Conservation (phyloP, 2,329 filamentous ascomycete species). For the Talaromyces sp. region DNA sequence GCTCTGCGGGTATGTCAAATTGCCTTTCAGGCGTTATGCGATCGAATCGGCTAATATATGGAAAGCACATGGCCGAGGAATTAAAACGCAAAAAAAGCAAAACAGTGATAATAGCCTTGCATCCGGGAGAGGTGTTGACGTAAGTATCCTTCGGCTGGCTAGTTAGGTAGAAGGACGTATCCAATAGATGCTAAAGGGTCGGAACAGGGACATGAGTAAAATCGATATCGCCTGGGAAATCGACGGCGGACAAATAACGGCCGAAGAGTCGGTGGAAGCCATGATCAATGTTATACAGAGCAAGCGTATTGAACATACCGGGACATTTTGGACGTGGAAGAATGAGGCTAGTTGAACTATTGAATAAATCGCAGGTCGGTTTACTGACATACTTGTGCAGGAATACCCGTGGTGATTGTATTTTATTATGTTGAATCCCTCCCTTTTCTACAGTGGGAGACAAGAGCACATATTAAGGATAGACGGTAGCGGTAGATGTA, state of each 20-base stretch:
- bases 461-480: neutral
- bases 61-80: conserved; percentile 53
- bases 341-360: conserved; percentile 42
- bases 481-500: neutral
- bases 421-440: neutral
- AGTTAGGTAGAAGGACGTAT: neutral
- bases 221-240: conserved; percentile 52
- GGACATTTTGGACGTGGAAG: conserved; percentile 58
- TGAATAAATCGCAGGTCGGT: neutral
- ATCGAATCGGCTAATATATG: neutral
- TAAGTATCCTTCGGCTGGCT: conserved; percentile 25
- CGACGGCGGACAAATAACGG: conserved; percentile 48
- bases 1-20: conserved; percentile 37
- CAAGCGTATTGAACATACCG: conserved; percentile 49
- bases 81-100: conserved; percentile 49
- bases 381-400: neutral
- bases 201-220: conserved; percentile 51
- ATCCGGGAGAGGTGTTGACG: conserved; percentile 57
- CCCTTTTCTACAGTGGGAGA: too few species aligned
- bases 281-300: conserved; percentile 53
- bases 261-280: conserved; percentile 48
- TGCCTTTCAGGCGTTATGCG: too few species aligned
- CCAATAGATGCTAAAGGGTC: neutral
- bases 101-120: conserved; percentile 53
- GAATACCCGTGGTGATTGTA: conserved; percentile 14